Conservation (phyloP, 192 early-diverging fungal genomes). For the Backusella macrospora region DNA sequence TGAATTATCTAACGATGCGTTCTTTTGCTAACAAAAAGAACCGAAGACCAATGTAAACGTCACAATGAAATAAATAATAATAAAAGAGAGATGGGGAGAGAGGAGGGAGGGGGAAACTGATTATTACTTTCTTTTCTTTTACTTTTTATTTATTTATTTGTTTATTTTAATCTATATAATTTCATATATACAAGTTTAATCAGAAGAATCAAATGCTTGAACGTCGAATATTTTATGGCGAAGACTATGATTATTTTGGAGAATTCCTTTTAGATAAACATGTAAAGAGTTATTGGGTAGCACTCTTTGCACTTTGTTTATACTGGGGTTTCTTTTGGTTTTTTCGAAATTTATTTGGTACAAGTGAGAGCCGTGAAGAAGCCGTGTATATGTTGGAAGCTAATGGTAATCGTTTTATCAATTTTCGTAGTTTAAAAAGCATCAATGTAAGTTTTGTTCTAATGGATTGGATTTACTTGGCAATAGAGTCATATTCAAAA, state of each 20-base stretch:
- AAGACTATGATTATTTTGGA: slow-evolving; percentile 20
- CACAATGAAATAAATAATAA: too few relatives aligned
- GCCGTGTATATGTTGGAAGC: not conserved
- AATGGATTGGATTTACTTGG: too few relatives aligned
- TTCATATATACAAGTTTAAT: too few relatives aligned
- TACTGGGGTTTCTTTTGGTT: slow-evolving; percentile 20
- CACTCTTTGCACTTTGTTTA: not conserved
- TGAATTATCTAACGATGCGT: too few relatives aligned
- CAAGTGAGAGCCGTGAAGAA: slow-evolving; percentile 3
- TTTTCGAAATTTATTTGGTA: slow-evolving; percentile 15
- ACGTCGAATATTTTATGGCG: slow-evolving; percentile 7
- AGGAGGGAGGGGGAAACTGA: too few relatives aligned
- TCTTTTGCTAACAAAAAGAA: too few relatives aligned
- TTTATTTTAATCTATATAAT: not conserved
- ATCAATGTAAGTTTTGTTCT: not conserved
- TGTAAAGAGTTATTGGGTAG: slow-evolving; percentile 15
- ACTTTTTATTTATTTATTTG: not conserved
- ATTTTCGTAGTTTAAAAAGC: not conserved
- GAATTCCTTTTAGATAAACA: not conserved
- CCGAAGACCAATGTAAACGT: too few relatives aligned
- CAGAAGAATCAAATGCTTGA: not conserved
- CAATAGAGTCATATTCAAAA: too few relatives aligned
- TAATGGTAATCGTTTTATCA: not conserved
- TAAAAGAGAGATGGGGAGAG: too few relatives aligned
- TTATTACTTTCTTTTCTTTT: not conserved